Evolutionary conservation across 2,329 filamentous ascomycete genomes (phyloP), one percentile per base, ranked within the genome.

Genomic region (Macrophomina pseudophaseolina): DNA sequence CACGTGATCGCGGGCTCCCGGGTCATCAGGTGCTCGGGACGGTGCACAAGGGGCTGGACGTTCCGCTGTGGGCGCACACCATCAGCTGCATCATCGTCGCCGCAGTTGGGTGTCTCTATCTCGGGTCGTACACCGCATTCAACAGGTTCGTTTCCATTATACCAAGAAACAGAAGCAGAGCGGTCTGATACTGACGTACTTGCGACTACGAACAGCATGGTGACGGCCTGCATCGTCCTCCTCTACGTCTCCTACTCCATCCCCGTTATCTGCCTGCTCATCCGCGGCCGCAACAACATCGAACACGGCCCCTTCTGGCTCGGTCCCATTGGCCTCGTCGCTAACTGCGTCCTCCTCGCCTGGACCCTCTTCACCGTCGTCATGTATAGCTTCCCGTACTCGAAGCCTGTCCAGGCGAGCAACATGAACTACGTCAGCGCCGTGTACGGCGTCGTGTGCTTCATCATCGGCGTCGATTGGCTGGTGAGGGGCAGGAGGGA

Each of bases 351-450:
- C 6, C 74, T 83, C 0, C 72, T 85, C 14, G 49, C 71, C 14
- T 85, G 83, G 82, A 85, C 82, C 0, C 44, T 79, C 33, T 83
- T 85, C 69, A 84, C 83, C 0, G 75, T 85, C 58, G 69, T 85
- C 60, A 82, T 85, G 73, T 84, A 82, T 72, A 72, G 68, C 18
- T 75, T 77, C 64, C 76, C 76, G 0, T 77, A 76, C 63, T 66
- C 71, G 9, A 73, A 72, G 53, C 75, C 76, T 12, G 73, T 77
- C 14, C 9, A 28, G 5, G 67, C 75, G 4, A 68, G 72, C n/a
- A 76, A 74, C 51, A 77, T 78, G 75, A 77, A 76, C 35, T 74
- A 69, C 18, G 70, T 72, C 18, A 67, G 56, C n/a, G 70, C 67
- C 9, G 73, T 74, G 51, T 68, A 68, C 30, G 74, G 69, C 0